Evolutionary conservation across 805 yeast genomes (phyloP), one percentile per base, ranked within the genome.

Genomic region (Wickerhamomyces hampshirensis): DNA sequence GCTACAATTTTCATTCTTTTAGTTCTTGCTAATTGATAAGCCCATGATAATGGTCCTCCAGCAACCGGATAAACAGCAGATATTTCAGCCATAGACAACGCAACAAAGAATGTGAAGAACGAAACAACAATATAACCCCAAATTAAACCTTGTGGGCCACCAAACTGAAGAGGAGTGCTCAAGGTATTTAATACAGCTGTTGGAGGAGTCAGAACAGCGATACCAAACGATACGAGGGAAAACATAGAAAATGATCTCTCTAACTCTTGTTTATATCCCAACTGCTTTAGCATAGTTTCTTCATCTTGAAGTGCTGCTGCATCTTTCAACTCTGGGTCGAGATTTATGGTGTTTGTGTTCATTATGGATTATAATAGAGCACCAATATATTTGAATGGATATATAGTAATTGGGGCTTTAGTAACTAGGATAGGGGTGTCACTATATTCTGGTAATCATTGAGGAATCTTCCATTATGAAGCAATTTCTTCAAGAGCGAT

Each of bases 1-100:
- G 53, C 33, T n/a, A 49, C 26, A 28, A 53, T 49, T 41, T 55
- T 58, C 11, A 32, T 37, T 14, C 37, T 40, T 12, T 42, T 35
- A 5, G 57, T 51, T n/a, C 33, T 33, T n/a, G 62, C 58, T 11
- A 59, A 43, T 27, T 47, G 48, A 39, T 53, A 56, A 10, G 63
- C 56, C 65, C 66, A 62, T 16, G 59, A 59, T 8, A 59, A 44
- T 31, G 58, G 62, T 13, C 62, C 65, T 28, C 62, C 60, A 13
- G 62, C 48, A 28, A 57, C 55, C 1, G 67, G 51, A 28, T 50
- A 60, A 3, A 58, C 59, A 28, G 62, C 60, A 5, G 60, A 59
- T 15, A 61, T 47, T 40, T 62, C 67, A 35, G 58, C 56, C 38
- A 53, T 38, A 12, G 52, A 47, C 5, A 47, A 18, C 1, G 55